A percentile compares a stretch with the other conserved stretches of the same genome.
Conservation (phyloP, 208 protist genomes). For the Leishmania guyanensis region DNA sequence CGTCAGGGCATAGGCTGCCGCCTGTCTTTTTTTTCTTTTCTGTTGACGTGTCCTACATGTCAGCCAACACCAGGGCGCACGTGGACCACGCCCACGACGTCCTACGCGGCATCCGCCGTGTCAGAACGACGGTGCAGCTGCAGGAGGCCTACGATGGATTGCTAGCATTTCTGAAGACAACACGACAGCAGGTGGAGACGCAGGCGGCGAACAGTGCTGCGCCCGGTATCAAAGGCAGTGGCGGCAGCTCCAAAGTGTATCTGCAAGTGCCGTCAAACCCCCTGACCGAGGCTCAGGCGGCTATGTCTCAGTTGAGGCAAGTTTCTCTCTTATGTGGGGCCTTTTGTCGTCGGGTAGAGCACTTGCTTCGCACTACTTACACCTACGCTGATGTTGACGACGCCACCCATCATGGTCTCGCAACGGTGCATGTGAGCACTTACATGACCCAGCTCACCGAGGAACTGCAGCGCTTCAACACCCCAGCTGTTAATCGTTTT, state of each 20-base stretch:
- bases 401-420: slow-evolving; percentile 8
- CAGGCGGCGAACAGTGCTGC: background rate
- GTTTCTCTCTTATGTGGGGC: slow-evolving; percentile 43
- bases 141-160: slow-evolving; percentile 26
- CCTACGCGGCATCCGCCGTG: slow-evolving; percentile 28
- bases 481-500: slow-evolving; percentile 18
- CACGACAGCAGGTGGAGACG: slow-evolving; percentile 8
- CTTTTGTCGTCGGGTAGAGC: slow-evolving; percentile 43
- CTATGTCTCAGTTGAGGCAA: slow-evolving; percentile 31
- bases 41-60: slow-evolving; percentile 15
- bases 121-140: slow-evolving; percentile 30
- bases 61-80: background rate
- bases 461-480: slow-evolving; percentile 25
- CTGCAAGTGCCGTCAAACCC: slow-evolving; percentile 6
- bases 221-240: background rate
- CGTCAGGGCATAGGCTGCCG: background rate
- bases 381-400: slow-evolving; percentile 33
- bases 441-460: slow-evolving; percentile 32
- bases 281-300: slow-evolving; percentile 11
- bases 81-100: slow-evolving; percentile 27
- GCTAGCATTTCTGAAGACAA: slow-evolving; percentile 17
- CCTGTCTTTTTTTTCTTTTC: slow-evolving; percentile 6
- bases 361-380: slow-evolving; percentile 35
- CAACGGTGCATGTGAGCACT: slow-evolving; percentile 13
- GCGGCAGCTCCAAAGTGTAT: background rate